Percentiles rank a stretch among this genome's conserved stretches.
phyloP scores from a whole-genome alignment of 805 yeast species.

The Zygosaccharomyces siamensis region DNA sequence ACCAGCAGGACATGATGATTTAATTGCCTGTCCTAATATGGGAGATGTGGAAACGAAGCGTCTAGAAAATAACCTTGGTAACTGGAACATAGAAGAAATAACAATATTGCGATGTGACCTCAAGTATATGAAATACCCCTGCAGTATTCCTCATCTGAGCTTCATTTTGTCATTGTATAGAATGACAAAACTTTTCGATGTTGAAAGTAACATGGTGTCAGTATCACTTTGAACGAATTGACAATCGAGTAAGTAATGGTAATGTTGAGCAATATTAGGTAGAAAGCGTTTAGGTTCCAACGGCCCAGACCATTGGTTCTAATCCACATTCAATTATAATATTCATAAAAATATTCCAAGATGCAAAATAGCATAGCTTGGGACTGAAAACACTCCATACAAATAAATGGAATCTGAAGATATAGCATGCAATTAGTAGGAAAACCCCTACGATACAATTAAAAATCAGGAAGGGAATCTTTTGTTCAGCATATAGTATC shows the following conservation, averaged over 20 bases:
- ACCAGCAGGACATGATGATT: slow-evolving; percentile 63
- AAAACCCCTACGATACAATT: slow-evolving; percentile 56
- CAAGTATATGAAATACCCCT: not conserved
- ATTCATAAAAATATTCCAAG: slow-evolving; percentile 61
- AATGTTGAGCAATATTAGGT: not conserved
- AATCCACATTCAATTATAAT: slow-evolving; percentile 38
- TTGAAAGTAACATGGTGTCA: not conserved
- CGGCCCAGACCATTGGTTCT: slow-evolving; percentile 10
- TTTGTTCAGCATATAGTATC: slow-evolving; percentile 16
- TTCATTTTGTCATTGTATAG: not conserved
- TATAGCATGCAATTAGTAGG: slow-evolving; percentile 63
- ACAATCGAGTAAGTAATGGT: not conserved
- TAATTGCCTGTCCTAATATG: slow-evolving; percentile 4
- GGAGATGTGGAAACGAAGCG: slow-evolving; percentile 7
- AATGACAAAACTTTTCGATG: not conserved
- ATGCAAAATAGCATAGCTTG: slow-evolving; percentile 70
- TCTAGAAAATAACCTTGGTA: slow-evolving; percentile 5
- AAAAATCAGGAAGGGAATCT: slow-evolving; percentile 40
- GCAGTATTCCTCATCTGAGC: not conserved
- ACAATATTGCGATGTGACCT: not conserved
- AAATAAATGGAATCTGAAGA: slow-evolving; percentile 78
- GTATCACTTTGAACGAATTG: not conserved
- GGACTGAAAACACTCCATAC: slow-evolving; percentile 99
- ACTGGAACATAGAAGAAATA: not conserved
- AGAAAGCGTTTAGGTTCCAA: not conserved